Evolutionary conservation across 2,329 filamentous ascomycete genomes (phyloP).

Genomic region (Ophiostoma ulmi): DNA sequence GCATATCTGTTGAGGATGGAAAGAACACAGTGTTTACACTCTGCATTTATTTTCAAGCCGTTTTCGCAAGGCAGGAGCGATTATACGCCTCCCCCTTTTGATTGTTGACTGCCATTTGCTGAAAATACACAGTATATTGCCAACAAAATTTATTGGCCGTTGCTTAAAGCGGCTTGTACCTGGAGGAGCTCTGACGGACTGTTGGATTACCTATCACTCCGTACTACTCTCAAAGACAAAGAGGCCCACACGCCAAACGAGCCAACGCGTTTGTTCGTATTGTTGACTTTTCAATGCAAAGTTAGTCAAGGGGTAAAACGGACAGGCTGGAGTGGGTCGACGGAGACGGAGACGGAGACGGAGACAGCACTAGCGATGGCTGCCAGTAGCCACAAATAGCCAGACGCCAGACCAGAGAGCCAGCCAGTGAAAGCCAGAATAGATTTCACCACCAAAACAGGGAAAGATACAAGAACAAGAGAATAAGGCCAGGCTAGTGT

Average conservation of each 20-base stretch:
- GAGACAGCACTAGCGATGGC: too few species aligned
- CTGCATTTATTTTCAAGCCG: background rate
- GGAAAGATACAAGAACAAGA: background rate
- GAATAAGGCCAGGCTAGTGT: conserved; percentile 15
- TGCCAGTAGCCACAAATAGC: too few species aligned
- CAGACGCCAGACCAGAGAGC: too few species aligned
- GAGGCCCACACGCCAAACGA: background rate
- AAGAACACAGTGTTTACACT: background rate
- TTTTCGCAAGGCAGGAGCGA: background rate
- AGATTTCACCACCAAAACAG: background rate
- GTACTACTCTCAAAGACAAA: background rate
- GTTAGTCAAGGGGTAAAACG: conserved; percentile 9
- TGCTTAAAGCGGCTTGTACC: background rate
- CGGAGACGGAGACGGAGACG: background rate
- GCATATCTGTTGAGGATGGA: background rate
- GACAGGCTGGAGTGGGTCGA: conserved; percentile 1
- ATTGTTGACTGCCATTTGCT: background rate
- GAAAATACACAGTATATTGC: background rate
- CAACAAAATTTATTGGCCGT: background rate
- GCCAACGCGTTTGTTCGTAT: conserved; percentile 2
- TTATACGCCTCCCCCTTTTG: conserved; percentile 6
- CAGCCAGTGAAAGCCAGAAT: background rate
- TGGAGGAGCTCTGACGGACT: too few species aligned
- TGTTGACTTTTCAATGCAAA: background rate
- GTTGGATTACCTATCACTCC: background rate